phyloP scores from a whole-genome alignment of 1,284 basidiomycete species.

The Schizophyllum commune region DNA sequence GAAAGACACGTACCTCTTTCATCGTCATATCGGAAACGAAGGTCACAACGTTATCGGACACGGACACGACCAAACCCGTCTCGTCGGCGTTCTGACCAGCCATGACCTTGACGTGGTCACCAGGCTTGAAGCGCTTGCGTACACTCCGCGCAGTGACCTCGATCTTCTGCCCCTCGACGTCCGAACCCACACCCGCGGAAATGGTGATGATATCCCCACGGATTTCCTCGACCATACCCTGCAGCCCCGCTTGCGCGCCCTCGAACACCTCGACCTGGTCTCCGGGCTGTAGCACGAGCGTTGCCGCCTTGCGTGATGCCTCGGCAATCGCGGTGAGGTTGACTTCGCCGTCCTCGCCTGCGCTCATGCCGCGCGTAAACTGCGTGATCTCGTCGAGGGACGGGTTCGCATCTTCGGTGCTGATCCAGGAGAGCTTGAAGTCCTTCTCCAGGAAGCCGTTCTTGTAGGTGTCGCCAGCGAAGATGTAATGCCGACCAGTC shows the following conservation, averaged over 20 bases:
- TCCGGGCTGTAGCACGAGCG: constrained; percentile 90
- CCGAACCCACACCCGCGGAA: constrained; percentile 64
- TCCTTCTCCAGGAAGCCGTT: constrained; percentile 98
- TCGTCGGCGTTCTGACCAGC: constrained; percentile 91
- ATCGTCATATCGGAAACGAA: constrained; percentile 97
- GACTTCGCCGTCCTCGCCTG: constrained; percentile 46
- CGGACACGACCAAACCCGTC: constrained; percentile 92
- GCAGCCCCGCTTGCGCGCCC: constrained; percentile 90
- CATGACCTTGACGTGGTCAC: constrained; percentile 99
- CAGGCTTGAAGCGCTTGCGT: constrained; percentile 91
- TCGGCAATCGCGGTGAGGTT: constrained; percentile 85
- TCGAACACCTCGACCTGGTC: constrained; percentile 98
- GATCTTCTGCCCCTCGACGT: constrained; percentile 77
- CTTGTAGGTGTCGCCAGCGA: constrained; percentile 89
- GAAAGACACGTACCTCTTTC: constrained; percentile 61
- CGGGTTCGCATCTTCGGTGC: constrained; percentile 88
- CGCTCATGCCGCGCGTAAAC: constrained; percentile 70
- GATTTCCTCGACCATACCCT: constrained; percentile 89
- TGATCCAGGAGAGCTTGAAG: constrained; percentile 75
- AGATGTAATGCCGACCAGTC: constrained; percentile 44
- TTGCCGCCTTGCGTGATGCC: constrained; percentile 79
- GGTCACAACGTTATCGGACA: constrained; percentile 87
- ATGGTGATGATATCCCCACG: constrained; percentile 84
- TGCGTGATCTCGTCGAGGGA: constrained; percentile 94
- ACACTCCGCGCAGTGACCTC: constrained; percentile 88